Base-by-base conservation (phyloP, 331 rosid genomes). In the Phaseolus coccineus region DNA sequence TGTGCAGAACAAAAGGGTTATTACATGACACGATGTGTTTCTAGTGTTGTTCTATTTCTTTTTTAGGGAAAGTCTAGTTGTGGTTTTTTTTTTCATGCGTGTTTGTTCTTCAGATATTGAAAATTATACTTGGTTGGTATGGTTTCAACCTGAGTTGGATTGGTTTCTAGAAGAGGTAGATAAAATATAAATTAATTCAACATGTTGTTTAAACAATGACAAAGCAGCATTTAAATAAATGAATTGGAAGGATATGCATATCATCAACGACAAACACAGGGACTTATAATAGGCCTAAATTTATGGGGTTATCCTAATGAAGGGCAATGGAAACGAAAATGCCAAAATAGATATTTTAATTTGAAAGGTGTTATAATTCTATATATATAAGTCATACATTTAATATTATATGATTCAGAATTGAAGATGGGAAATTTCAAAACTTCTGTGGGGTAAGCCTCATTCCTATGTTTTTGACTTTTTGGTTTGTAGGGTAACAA, bases 91-190 rank as follows among this genome's bases (percentile, higher is more conserved):
- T 74, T 24, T 10, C 22, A 8, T n/a, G 47, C 42, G 80, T 78
- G 80, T 71, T 64, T 78, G 58, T 66, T 73, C 67, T 73, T 72
- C 28, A 8, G 56, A 63, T 78, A 39, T 78, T 72, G 81, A 83
- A 39, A 73, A 37, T 50, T 16, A 19, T 59, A 51, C 63, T 40
- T 46, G 84, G 81, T 74, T 19, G 83, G 80, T 66, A 33, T 16
- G 72, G 44, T 73, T 56, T 27, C 33, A 56, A 68, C 28, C 51
- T 50, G 69, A 30, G 78, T 56, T 68, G 74, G 62, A 16, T 74
- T 59, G 0, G 56, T 74, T 79, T 83, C 87, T 79, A 83, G 84
- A 79, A 79, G 84, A 59, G 51, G 78, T 50, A 30, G 39, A 57
- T 9, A 16, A 15, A 48, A 37, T 31, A 48, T 58, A 35, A 37